Evolutionary conservation across 768 basidiomycete species (phyloP), one percentile per base, ranked within the genome.

Genomic region (Kwoniella pini): DNA sequence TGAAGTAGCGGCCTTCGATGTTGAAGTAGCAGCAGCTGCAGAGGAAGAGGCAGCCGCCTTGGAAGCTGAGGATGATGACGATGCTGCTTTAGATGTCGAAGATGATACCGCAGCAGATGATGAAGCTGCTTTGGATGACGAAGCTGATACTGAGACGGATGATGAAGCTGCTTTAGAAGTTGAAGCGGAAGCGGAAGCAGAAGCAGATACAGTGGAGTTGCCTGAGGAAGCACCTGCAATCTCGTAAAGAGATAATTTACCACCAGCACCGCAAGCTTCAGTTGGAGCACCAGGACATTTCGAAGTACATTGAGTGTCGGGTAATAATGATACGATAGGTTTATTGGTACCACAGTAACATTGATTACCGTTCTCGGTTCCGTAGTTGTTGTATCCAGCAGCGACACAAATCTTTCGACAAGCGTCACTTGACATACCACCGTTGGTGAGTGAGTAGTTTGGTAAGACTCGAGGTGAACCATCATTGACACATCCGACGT

Each of bases 311-410:
- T 60, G 50, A 15, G 51, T 45, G 39, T 71, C 73, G 22, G 62
- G 56, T 26, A 63, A 24, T 33, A 65, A 33, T 3, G 53, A 53
- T 9, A 42, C 38, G 4, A 40, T 10, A 13, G 66, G 68, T 30
- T 64, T 38, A 36, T 38, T 59, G 9, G 52, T 33, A 4, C 70
- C 69, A 42, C 72, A 74, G 58, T 50, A 71, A 57, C 72, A 74
- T 39, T 63, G 63, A 17, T 38, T 68, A 21, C 62, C 45, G 26
- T 46, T 52, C 33, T 68, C 51, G 19, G 68, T 69, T 42, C 64
- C 64, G 49, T 66, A 65, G 22, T 59, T 51, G 24, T 50, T 28
- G 38, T 42, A 62, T 36, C 69, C 67, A n/a, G 61, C 51, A 31
- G 57, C 64, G 12, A 27, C 21, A 53, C 72, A 65, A 55, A 62